Base-by-base conservation (phyloP, 352 stramenopile genomes). In the Pythium dissimile region DNA sequence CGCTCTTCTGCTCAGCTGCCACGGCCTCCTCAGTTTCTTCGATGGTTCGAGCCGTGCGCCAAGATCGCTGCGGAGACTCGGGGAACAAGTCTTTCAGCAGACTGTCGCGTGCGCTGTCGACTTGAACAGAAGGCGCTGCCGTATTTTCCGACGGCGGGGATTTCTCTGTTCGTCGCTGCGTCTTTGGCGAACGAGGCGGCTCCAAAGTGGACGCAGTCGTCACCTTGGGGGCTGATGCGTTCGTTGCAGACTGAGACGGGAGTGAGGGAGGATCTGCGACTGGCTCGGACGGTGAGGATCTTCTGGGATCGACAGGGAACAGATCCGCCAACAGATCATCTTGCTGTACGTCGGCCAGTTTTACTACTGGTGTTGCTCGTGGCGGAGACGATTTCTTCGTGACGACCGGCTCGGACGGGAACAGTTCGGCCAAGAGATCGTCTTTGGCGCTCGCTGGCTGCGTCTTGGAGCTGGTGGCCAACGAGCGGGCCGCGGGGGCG, bases 21-120 rank as follows among this genome's bases (percentile, higher is more conserved):
- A 16, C n/a, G 3, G 28, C 8, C 4, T 16, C 34, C 51, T n/a
- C n/a, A n/a, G n/a, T 49, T 35, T 38, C 48, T 30, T 30, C 51
- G 7, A 32, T 16, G n/a, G n/a, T n/a, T n/a, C n/a, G n/a, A n/a
- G n/a, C n/a, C 42, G 39, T 7, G 59, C 39, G 61, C 8, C 26
- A 39, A 37, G 73, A 50, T 18, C 71, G 69, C 2, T 71, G 61
- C 37, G 75, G 67, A 6, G 69, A 80, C 18, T 75, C 72, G 0
- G 64, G 52, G 3, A 89, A 49, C 30, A 89, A 31, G 38, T 86
- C 79, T 57, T 75, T 76, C 2, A 89, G 55, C 13, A 89, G 37
- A 61, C 66, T 84, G 30, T 86, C 79, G 20, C 69, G 63, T 16
- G 79, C 69, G 7, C 72, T 86, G 8, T 54, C 13, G 28, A 39